phyloP scores from a whole-genome alignment of 169 alveolate genomes.

The Eimeria brunetti region DNA sequence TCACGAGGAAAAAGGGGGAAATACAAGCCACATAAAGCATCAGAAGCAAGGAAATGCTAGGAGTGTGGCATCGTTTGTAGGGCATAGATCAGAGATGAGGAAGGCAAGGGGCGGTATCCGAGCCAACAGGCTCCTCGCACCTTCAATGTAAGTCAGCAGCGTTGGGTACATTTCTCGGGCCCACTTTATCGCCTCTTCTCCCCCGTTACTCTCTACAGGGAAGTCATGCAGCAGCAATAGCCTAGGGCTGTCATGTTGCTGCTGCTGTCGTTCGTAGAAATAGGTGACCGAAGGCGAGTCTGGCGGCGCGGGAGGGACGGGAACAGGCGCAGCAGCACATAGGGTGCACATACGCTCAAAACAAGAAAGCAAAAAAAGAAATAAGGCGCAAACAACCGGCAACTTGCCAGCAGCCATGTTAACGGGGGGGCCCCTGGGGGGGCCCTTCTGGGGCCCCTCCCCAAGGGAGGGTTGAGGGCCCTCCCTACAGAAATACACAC shows the following conservation, averaged over 20 bases:
- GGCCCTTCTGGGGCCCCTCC: not conserved
- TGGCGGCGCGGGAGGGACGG: slow-evolving; percentile 27
- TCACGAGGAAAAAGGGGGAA: not conserved
- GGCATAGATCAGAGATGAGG: not conserved
- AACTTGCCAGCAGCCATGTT: not conserved
- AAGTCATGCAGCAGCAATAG: slow-evolving; percentile 56
- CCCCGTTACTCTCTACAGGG: not conserved
- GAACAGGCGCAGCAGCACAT: slow-evolving; percentile 28
- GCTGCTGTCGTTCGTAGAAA: not conserved
- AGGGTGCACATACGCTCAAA: not conserved
- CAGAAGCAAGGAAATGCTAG: not conserved
- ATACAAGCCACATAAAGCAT: not conserved
- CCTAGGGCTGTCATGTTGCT: slow-evolving; percentile 15
- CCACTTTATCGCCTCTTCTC: not conserved
- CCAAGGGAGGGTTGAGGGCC: not conserved
- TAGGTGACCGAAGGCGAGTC: slow-evolving; percentile 16
- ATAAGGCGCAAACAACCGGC: not conserved
- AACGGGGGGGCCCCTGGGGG: slow-evolving; percentile 12
- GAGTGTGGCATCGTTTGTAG: not conserved
- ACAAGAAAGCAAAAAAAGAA: not conserved
- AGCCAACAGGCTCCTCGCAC: not conserved
- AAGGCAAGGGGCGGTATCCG: not conserved
- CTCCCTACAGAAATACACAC: not conserved
- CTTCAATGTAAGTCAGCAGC: slow-evolving; percentile 25
- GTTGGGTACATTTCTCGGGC: not conserved